Conservation (phyloP, 2,329 filamentous ascomycete genomes). For the Madurella mycetomatis region DNA sequence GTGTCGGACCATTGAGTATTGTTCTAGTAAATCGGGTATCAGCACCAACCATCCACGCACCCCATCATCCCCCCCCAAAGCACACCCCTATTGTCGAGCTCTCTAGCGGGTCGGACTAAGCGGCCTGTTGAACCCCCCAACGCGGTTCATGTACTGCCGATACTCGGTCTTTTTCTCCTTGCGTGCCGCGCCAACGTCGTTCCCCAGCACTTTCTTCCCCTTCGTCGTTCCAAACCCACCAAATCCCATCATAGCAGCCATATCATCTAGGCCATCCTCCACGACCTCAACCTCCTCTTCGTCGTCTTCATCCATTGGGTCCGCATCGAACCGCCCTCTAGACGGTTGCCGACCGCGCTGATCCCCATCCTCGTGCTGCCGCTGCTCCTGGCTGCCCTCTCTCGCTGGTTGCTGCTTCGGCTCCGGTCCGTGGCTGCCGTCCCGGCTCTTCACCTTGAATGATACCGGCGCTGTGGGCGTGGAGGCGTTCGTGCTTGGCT, state of each 20-base stretch:
- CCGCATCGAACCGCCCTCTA: slow-evolving; percentile 23
- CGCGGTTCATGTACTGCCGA: slow-evolving; percentile 91
- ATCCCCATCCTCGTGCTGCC: slow-evolving; percentile 13
- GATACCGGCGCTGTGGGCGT: slow-evolving; percentile 19
- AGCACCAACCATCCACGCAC: slow-evolving; percentile 9
- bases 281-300: slow-evolving; percentile 51
- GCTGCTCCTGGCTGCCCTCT: slow-evolving; percentile 3
- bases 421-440: slow-evolving; percentile 20
- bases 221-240: slow-evolving; percentile 81
- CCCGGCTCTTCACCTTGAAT: slow-evolving; percentile 25
- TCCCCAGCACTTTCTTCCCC: slow-evolving; percentile 81
- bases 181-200: slow-evolving; percentile 73
- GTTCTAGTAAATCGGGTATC: slow-evolving; percentile 14
- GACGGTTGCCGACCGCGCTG: slow-evolving; percentile 11
- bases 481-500: slow-evolving; percentile 10
- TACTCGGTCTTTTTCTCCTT: slow-evolving; percentile 96
- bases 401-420: not conserved
- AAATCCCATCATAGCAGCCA: slow-evolving; percentile 89
- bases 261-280: slow-evolving; percentile 66
- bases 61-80: not conserved
- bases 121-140: slow-evolving; percentile 77
- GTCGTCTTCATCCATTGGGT: slow-evolving; percentile 36
- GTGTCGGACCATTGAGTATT: too few relatives aligned
- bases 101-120: slow-evolving; percentile 53
- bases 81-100: too few relatives aligned